Evolutionary conservation across 176 grass and related monocot species (phyloP), one percentile per base, ranked within the genome.

Genomic region (Avena insularis): DNA sequence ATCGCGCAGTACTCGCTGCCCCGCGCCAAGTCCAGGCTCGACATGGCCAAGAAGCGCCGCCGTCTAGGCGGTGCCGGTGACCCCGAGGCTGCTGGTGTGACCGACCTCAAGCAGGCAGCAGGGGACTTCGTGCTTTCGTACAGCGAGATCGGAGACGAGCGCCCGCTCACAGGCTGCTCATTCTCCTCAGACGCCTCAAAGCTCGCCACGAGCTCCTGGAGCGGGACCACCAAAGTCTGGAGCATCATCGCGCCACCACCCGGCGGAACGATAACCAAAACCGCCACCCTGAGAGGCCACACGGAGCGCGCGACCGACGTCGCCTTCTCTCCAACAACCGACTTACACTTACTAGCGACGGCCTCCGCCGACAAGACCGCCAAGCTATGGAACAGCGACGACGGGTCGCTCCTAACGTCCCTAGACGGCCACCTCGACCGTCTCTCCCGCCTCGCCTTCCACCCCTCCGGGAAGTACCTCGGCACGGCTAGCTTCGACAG

Each of bases 401-500:
- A 89, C 64, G 91, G 92, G 10, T 89, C 93, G 54, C 91, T 97
- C 71, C 73, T 93, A 82, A 61, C 58, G 45, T 91, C 95, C 16
- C 95, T 97, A 65, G 77, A 91, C 87, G 95, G 95, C 14, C 95
- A 97, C 81, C 89, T 93, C n/a, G 95, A 97, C 84, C 92, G 95
- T 61, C 95, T 97, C 64, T 91, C 76, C 21, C 90, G 95, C 29
- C 56, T 97, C 82, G 88, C 90, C 69, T 95, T 97, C 69, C 95
- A 97, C 88, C 95, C 95, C 55, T 97, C 95, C 64, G 92, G 95
- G 49, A 93, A 88, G 55, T 97, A 97, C 78, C 80, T 97, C 33
- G 95, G 89, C 79, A 97, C 95, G 89, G 46, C 95, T 86, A 95
- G 95, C 79, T 97, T 91, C 78, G 95, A 97, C 87, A 95, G 93